These are phyloP conservation scores for Imleria badia DNA, from an alignment of 768 basidiomycete genomes.

Conservation along the genomic window DNA sequence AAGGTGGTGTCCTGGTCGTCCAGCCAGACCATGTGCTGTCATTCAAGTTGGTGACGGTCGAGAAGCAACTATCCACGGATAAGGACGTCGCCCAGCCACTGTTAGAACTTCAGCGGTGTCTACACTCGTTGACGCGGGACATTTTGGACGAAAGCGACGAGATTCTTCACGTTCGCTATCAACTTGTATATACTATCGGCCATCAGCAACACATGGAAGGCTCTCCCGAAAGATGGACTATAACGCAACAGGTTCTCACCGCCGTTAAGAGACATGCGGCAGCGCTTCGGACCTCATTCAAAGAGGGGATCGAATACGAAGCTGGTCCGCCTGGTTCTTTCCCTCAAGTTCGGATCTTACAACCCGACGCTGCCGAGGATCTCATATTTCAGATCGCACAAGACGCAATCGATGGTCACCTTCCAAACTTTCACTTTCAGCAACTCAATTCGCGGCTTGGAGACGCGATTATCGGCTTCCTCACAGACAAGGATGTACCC, in stretches of 20 bases:
- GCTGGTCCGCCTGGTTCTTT: slow-evolving; percentile 7
- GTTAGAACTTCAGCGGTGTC: slow-evolving; percentile 23
- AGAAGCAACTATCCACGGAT: slow-evolving; percentile 24
- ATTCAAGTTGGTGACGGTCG: slow-evolving; percentile 43
- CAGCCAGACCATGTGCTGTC: slow-evolving; percentile 57
- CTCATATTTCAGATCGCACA: not conserved
- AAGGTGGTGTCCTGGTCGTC: slow-evolving; percentile 41
- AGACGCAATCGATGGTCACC: slow-evolving; percentile 5
- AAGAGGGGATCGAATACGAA: not conserved
- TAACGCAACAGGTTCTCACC: slow-evolving; percentile 25
- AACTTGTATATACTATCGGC: slow-evolving; percentile 36
- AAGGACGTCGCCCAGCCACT: not conserved
- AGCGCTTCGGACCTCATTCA: not conserved
- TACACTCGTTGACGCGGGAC: slow-evolving; percentile 17
- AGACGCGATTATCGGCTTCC: not conserved
- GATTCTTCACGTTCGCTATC: slow-evolving; percentile 31
- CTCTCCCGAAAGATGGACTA: slow-evolving; percentile 33
- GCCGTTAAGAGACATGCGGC: slow-evolving; percentile 10
- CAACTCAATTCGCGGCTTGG: not conserved
- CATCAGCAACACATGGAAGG: slow-evolving; percentile 25
- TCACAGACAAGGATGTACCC: not conserved
- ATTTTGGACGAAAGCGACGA: slow-evolving; percentile 28
- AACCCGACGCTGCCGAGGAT: not conserved
- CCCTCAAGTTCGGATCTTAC: slow-evolving; percentile 18
- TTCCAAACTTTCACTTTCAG: slow-evolving; percentile 18